Percentiles rank a stretch among this genome's conserved stretches.
Conservation (phyloP, 1,284 basidiomycete species). For the Fomitopsis betulina region DNA sequence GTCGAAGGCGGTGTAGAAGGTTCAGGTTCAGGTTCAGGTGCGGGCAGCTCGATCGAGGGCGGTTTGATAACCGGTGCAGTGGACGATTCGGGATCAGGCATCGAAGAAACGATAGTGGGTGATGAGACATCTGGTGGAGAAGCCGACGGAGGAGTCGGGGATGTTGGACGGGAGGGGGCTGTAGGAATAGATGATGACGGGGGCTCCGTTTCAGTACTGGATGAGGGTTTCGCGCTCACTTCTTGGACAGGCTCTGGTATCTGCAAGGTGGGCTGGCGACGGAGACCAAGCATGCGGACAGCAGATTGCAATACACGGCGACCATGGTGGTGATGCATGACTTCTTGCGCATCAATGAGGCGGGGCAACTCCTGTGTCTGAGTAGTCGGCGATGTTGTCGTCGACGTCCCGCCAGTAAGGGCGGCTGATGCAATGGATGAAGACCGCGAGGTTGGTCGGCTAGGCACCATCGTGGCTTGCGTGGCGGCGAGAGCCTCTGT, state of each 20-base stretch:
- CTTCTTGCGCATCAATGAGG: constrained; percentile 26
- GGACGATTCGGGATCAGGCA: background rate
- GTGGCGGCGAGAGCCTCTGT: constrained; percentile 17
- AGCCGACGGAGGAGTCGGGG: background rate
- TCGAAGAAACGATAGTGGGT: background rate
- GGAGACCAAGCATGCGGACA: constrained; percentile 2
- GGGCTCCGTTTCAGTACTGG: background rate
- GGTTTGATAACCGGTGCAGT: background rate
- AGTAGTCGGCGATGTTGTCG: constrained; percentile 18
- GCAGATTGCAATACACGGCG: constrained; percentile 14
- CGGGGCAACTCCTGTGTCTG: constrained; percentile 22
- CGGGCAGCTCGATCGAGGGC: background rate
- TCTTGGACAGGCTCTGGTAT: background rate
- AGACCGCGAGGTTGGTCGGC: constrained; percentile 35
- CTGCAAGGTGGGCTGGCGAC: background rate
- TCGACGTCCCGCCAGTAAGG: constrained; percentile 15
- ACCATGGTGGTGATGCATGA: constrained; percentile 30
- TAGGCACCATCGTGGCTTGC: constrained; percentile 29
- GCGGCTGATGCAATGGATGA: constrained; percentile 43
- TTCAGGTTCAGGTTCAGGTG: constrained; percentile 3
- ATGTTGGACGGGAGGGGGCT: background rate
- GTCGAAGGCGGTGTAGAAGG: background rate
- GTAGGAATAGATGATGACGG: background rate
- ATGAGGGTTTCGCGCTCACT: background rate
- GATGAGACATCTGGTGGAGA: background rate